A percentile compares a stretch with the other conserved stretches of the same genome.
These are phyloP conservation scores for Rhizopogon rudus DNA, from an alignment of 768 basidiomycete species.

Conservation along the genomic window DNA sequence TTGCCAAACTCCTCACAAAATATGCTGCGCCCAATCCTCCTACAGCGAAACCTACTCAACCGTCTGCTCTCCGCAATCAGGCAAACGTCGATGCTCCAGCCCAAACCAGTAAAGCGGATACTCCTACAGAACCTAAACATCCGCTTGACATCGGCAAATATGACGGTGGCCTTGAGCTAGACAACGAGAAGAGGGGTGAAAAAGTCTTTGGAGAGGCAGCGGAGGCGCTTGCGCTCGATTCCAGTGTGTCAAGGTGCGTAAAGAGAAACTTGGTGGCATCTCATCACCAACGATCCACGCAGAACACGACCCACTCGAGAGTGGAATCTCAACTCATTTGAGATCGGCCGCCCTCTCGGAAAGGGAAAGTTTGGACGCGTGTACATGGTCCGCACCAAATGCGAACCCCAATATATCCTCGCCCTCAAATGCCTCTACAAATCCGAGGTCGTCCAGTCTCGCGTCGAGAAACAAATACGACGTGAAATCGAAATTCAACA, in stretches of 20 bases:
- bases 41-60: slow-evolving; percentile 23
- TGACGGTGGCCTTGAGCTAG: slow-evolving; percentile 94
- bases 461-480: slow-evolving; percentile 95
- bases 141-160: slow-evolving; percentile 81
- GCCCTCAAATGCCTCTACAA: slow-evolving; percentile 98
- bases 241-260: slow-evolving; percentile 62
- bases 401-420: slow-evolving; percentile 85
- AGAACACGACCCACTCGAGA: slow-evolving; percentile 74
- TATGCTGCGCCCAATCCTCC: slow-evolving; percentile 63
- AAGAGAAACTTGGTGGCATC: not conserved
- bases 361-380: slow-evolving; percentile 99
- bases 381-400: slow-evolving; percentile 95
- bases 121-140: slow-evolving; percentile 17
- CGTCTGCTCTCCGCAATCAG: slow-evolving; percentile 42
- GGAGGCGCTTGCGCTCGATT: slow-evolving; percentile 78
- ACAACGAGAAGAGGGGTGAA: slow-evolving; percentile 78
- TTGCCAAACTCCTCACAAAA: slow-evolving; percentile 71
- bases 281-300: slow-evolving; percentile 5
- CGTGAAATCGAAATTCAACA: slow-evolving; percentile 98
- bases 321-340: slow-evolving; percentile 83
- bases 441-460: slow-evolving; percentile 86
- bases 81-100: slow-evolving; percentile 15
- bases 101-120: slow-evolving; percentile 15
- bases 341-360: slow-evolving; percentile 94
- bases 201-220: slow-evolving; percentile 74